These are phyloP conservation scores for Solidago caesia DNA, from an alignment of 129 eudicot genomes.

Conservation along the genomic window DNA sequence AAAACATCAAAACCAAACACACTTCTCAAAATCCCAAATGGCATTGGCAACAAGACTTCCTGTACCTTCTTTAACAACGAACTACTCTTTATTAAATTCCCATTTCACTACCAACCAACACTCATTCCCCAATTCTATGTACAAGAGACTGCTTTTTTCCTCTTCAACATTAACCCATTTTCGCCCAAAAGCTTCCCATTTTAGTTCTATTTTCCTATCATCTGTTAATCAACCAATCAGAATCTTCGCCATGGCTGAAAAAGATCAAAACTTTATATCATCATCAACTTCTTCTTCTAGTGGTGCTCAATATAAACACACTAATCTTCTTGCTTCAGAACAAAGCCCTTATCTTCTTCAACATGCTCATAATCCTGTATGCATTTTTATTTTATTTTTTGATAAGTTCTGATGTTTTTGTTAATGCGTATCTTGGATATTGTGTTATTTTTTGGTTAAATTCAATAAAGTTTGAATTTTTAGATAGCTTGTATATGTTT, in stretches of 20 bases:
- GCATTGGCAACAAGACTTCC: conserved; percentile 28
- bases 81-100: conserved; percentile 15
- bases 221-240: conserved; percentile 22
- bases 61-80: conserved; percentile 18
- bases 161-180: conserved; percentile 35
- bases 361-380: conserved; percentile 97
- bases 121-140: conserved; percentile 35
- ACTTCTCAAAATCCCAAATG: conserved; percentile 37
- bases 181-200: not conserved
- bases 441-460: conserved; percentile 12
- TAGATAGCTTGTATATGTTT: not conserved
- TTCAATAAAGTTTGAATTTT: not conserved
- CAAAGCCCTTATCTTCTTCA: conserved; percentile 99
- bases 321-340: conserved; percentile 86
- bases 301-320: conserved; percentile 48
- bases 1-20: conserved; percentile 29
- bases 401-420: not conserved
- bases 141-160: conserved; percentile 37
- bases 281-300: conserved; percentile 22
- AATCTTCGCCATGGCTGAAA: conserved; percentile 63
- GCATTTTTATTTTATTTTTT: not conserved
- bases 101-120: not conserved
- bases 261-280: conserved; percentile 42
- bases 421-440: conserved; percentile 15
- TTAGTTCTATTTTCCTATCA: conserved; percentile 38